Percentiles rank a stretch among this genome's conserved stretches.
Conservation (phyloP, 805 yeast species). For the Danielia oregonensis region DNA sequence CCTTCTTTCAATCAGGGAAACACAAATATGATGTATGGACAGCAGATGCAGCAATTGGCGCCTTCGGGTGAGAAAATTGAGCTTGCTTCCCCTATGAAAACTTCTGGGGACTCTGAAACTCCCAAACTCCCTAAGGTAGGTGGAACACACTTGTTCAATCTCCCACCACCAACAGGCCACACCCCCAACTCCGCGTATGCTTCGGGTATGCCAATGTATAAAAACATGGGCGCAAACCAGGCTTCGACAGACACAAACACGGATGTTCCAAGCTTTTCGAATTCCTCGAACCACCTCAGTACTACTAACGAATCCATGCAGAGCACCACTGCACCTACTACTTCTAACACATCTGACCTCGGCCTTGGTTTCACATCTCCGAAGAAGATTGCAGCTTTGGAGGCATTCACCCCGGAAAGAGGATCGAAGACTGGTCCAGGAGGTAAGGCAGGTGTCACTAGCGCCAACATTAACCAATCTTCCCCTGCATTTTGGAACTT, state of each 20-base stretch:
- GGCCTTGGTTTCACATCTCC: conserved; percentile 40
- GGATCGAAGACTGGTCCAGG: conserved; percentile 28
- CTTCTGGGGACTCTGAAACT: conserved; percentile 21
- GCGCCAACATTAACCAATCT: conserved; percentile 45
- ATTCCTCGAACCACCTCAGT: conserved; percentile 10
- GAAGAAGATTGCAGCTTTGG: conserved; percentile 38
- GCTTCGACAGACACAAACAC: conserved; percentile 18
- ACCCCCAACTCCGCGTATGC: not conserved
- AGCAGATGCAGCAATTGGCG: conserved; percentile 7
- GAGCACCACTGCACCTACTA: conserved; percentile 20
- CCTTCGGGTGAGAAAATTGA: conserved; percentile 33
- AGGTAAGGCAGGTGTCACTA: conserved; percentile 18
- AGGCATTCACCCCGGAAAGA: conserved; percentile 44
- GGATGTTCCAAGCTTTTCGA: conserved; percentile 9
- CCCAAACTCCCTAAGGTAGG: conserved; percentile 31
- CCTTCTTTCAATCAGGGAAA: conserved; percentile 10
- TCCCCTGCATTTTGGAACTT: conserved; percentile 95
- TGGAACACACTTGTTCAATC: conserved; percentile 24
- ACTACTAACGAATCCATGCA: conserved; percentile 16
- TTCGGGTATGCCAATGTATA: not conserved
- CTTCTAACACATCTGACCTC: conserved; percentile 30
- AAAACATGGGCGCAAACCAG: conserved; percentile 11
- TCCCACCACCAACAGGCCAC: conserved; percentile 26
- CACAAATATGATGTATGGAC: conserved; percentile 4
- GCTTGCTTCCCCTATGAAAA: conserved; percentile 37